Percentiles rank a stretch among this genome's conserved stretches.
Conservation (phyloP, 768 basidiomycete species). For the Termitomyces sp. region DNA sequence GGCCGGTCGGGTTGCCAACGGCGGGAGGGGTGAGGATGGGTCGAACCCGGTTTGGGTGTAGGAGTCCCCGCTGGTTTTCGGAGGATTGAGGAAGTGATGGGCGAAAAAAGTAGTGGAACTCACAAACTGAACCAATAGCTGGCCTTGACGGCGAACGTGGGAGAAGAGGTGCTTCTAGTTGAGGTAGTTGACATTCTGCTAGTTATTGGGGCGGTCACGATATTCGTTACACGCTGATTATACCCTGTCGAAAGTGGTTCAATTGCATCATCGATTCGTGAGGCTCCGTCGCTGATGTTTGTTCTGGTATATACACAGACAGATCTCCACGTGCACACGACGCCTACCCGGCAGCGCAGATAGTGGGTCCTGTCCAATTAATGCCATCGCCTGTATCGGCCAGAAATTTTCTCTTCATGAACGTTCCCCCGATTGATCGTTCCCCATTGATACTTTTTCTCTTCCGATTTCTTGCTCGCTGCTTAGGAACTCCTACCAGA, state of each 20-base stretch:
- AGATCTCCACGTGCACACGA: slow-evolving; percentile 1
- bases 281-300: slow-evolving; percentile 20
- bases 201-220: not conserved
- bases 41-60: slow-evolving; percentile 57
- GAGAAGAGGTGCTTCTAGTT: not conserved
- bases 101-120: slow-evolving; percentile 8
- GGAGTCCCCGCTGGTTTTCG: slow-evolving; percentile 45
- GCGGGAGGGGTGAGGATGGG: slow-evolving; percentile 36
- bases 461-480: not conserved
- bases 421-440: slow-evolving; percentile 38
- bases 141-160: slow-evolving; percentile 17
- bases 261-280: not conserved
- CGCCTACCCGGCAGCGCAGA: slow-evolving; percentile 35
- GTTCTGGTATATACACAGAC: slow-evolving; percentile 22
- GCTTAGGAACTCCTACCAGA: slow-evolving; percentile 25
- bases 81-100: not conserved
- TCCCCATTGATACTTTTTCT: slow-evolving; percentile 32
- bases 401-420: slow-evolving; percentile 50
- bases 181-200: slow-evolving; percentile 1
- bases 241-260: slow-evolving; percentile 26
- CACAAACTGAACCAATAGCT: slow-evolving; percentile 62
- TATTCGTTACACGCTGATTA: slow-evolving; percentile 29
- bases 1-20: slow-evolving; percentile 45
- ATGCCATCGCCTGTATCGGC: slow-evolving; percentile 28
- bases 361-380: slow-evolving; percentile 39